These are phyloP conservation scores for Aegilops umbellulata DNA, from an alignment of 176 grass and related monocot genomes.

Conservation along the genomic window DNA sequence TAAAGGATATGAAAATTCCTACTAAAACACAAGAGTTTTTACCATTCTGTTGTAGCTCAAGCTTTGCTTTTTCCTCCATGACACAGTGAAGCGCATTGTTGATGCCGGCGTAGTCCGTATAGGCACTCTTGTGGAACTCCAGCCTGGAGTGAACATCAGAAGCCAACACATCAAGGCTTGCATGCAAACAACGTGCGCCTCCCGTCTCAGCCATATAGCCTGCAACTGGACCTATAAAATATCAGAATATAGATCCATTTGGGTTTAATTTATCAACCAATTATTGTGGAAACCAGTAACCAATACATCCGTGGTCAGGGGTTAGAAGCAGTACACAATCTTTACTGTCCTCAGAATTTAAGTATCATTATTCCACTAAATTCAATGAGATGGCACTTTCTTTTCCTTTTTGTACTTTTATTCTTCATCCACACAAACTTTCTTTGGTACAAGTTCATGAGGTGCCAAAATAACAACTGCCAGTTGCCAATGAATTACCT, in stretches of 20 bases:
- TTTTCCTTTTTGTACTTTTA: background rate
- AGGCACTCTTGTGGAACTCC: conserved; percentile 1
- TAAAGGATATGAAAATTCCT: background rate
- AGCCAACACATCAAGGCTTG: background rate
- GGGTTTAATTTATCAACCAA: background rate
- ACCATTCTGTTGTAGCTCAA: background rate
- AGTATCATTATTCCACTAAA: background rate
- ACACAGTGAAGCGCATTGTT: background rate
- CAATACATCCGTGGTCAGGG: too few species aligned
- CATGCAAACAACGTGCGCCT: background rate
- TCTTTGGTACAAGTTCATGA: background rate
- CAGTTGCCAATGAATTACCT: background rate
- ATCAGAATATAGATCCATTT: background rate
- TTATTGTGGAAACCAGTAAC: background rate
- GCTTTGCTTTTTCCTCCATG: conserved; percentile 6
- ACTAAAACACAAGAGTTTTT: background rate
- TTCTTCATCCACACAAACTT: background rate
- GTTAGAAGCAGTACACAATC: background rate
- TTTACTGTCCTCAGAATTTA: background rate
- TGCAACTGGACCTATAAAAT: background rate
- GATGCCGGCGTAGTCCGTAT: background rate
- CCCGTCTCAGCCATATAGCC: background rate
- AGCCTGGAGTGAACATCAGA: background rate
- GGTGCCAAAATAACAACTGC: background rate
- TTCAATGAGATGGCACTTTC: background rate